These are phyloP conservation scores for Brassica incana DNA, from an alignment of 345 rosid genomes.

Conservation along the genomic window DNA sequence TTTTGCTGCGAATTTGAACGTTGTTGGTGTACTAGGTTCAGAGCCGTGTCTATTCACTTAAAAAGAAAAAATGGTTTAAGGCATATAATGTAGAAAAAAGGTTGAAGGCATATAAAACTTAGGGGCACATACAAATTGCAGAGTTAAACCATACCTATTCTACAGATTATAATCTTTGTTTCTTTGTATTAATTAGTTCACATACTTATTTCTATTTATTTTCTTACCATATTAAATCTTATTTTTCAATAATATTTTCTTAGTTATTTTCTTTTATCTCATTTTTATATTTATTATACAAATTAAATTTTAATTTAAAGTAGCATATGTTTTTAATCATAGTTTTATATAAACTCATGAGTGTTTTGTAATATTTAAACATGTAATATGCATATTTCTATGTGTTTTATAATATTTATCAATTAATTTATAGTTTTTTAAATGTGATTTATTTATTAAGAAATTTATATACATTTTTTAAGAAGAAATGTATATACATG, in stretches of 20 bases:
- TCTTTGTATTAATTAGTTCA: neutral
- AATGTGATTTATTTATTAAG: neutral
- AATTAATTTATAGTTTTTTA: too few relatives aligned
- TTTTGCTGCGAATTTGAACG: too few relatives aligned
- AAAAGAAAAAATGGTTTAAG: too few relatives aligned
- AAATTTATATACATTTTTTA: too few relatives aligned
- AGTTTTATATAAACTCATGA: neutral
- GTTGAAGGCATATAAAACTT: neutral
- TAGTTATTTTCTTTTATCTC: neutral
- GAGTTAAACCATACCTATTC: neutral
- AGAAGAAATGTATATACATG: neutral
- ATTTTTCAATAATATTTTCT: neutral
- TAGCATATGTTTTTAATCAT: neutral
- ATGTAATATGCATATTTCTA: neutral
- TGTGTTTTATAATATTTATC: too few relatives aligned
- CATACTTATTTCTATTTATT: neutral
- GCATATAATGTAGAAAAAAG: too few relatives aligned
- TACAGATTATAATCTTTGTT: too few relatives aligned
- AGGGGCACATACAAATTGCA: neutral
- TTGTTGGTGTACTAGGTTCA: too few relatives aligned
- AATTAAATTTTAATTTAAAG: neutral
- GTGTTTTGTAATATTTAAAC: neutral
- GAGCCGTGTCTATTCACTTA: too few relatives aligned
- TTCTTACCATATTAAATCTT: neutral
- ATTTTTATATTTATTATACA: neutral